Base-by-base conservation (phyloP, 805 yeast species). In the Pichia insulana region DNA sequence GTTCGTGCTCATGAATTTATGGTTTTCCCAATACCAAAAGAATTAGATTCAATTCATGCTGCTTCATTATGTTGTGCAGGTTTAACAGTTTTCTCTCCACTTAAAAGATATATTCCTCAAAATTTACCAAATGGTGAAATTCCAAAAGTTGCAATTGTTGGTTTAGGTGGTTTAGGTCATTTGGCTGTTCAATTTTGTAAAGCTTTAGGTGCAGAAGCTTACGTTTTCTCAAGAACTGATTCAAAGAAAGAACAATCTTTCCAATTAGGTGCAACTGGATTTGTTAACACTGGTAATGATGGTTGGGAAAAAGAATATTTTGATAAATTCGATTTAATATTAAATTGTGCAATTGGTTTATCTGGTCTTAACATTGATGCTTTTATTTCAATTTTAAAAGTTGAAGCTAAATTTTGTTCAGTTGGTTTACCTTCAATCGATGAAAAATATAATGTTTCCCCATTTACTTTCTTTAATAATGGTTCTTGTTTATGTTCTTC, bases 1-100 rank as follows among this genome's bases (percentile, higher is more conserved):
- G 60, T 66, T 35, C 64, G 70, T 51, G 71, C 69, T 30, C 65
- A 71, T 50, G 71, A 71, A 56, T 65, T 67, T 41, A 63, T 65
- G 53, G 62, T 64, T 25, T 70, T 70, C 59, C 65, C 69, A 12
- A 66, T 71, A 41, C 77, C 76, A 12, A 71, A 69, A 15, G 62
- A 47, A 27, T 58, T 71, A 52, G 59, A 59, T 39, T 59, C 71
- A 6, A 54, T 55, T 15, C 64, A 56, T 36, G 75, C 71, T 31
- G 75, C 73, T 7, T 74, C 77, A 7, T 55, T 71, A 59, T 62
- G 72, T 60, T 71, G 76, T 56, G 77, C 73, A 28, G 77, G 77
- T 40, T 58, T 71, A 45, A 72, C 76, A 4, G 72, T 67, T 11
- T 72, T 59, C 56, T 70, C 76, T 10, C 77, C 77, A 26, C 55